A percentile compares a stretch with the other conserved stretches of the same genome.
phyloP scores from a whole-genome alignment of 2,329 filamentous ascomycete genomes.

The Fusarium incarnatum region DNA sequence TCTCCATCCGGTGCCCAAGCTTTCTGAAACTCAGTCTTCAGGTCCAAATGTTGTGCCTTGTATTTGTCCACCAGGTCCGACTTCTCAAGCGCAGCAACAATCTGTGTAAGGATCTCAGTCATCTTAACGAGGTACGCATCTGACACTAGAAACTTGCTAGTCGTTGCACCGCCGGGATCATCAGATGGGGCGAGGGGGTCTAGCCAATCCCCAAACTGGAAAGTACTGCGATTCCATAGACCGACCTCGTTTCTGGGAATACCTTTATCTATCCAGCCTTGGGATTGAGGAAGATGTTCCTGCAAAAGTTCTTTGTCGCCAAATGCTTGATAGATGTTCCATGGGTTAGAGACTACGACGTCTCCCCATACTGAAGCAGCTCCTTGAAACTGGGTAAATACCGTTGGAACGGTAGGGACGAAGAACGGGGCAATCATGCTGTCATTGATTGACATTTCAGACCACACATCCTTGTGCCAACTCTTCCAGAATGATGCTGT shows the following conservation, averaged over 20 bases:
- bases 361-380: not conserved
- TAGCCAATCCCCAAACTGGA: slow-evolving; percentile 60
- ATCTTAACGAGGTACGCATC: slow-evolving; percentile 60
- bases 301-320: not conserved
- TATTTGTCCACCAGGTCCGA: slow-evolving; percentile 36
- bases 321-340: slow-evolving; percentile 1
- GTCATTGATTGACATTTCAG: not conserved
- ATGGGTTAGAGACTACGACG: not conserved
- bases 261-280: slow-evolving; percentile 15
- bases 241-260: slow-evolving; percentile 45
- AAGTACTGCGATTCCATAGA: slow-evolving; percentile 14
- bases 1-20: slow-evolving; percentile 46
- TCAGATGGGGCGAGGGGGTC: slow-evolving; percentile 57
- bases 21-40: slow-evolving; percentile 43
- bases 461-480: slow-evolving; percentile 22
- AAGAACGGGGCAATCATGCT: not conserved
- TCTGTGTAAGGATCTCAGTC: slow-evolving; percentile 51
- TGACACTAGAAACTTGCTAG: slow-evolving; percentile 54
- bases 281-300: slow-evolving; percentile 11
- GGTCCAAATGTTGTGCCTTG: slow-evolving; percentile 19
- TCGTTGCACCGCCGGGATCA: slow-evolving; percentile 53
- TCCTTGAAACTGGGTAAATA: not conserved
- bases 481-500: slow-evolving; percentile 57
- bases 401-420: not conserved
- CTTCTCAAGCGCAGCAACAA: slow-evolving; percentile 49